Conservation (phyloP, 768 basidiomycete species). For the Rhodotorula graminis region DNA sequence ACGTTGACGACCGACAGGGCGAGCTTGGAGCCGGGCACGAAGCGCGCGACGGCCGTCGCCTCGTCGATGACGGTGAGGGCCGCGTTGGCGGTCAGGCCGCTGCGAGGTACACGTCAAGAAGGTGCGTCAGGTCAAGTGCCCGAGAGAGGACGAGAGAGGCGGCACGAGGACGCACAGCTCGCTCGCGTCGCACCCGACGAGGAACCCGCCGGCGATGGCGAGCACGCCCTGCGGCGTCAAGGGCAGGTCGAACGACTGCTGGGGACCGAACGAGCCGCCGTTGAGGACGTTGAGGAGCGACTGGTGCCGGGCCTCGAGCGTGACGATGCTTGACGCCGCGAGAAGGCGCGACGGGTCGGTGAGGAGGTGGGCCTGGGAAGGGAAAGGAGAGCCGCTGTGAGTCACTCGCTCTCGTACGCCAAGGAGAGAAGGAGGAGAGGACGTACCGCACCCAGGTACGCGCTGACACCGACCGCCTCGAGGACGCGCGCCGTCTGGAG, state of each 20-base stretch:
- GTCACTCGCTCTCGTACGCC: too few species aligned
- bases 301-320: constrained; percentile 78
- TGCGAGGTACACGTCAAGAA: neutral
- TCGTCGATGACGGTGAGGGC: constrained; percentile 27
- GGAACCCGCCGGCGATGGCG: constrained; percentile 33
- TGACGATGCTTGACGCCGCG: constrained; percentile 47
- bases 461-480: constrained; percentile 69
- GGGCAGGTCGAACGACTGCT: constrained; percentile 65
- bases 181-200: constrained; percentile 22
- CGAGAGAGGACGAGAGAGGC: neutral
- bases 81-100: constrained; percentile 22
- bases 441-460: constrained; percentile 43
- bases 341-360: constrained; percentile 24
- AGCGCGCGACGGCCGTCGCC: neutral
- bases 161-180: constrained; percentile 14
- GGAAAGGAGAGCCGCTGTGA: neutral
- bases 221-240: constrained; percentile 48
- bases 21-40: constrained; percentile 20
- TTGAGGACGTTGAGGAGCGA: constrained; percentile 68
- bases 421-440: neutral
- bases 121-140: neutral
- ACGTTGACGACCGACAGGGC: neutral
- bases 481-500: constrained; percentile 65
- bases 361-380: constrained; percentile 15
- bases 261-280: constrained; percentile 57